Base-by-base conservation (phyloP, 1,284 basidiomycete species). In the Inonotus hispidus region DNA sequence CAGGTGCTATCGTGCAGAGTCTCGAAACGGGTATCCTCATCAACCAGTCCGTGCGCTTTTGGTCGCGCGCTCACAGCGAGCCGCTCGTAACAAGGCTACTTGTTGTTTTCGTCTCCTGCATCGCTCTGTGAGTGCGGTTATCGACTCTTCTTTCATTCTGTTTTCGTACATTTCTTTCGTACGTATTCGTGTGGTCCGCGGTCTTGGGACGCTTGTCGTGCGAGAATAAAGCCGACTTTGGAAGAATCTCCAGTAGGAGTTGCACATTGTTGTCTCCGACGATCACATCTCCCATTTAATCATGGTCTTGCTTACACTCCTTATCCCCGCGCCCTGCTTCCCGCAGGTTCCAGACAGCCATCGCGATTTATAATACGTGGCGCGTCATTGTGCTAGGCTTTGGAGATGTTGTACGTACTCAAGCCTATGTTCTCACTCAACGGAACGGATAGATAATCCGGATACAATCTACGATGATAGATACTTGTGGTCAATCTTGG, bases 31-130 rank as follows among this genome's bases (percentile, higher is more conserved):
- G 71, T 11, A 66, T 71, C 47, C 53, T 72, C 29, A 63, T 71
- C 66, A 68, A 69, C 60, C 71, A 72, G 59, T 68, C 67, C 8
- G 53, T 70, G 45, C 68, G 68, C 2, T 72, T 72, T 61, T 71
- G 70, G 69, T 63, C 66, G 21, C 63, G 67, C 5, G 64, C 66
- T 16, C 66, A 67, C 27, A 57, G 62, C n/a, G 71, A 70, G 53
- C 61, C 62, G 14, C 46, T 23, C 4, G 50, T 66, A 16, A 66
- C 71, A 16, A 65, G 65, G 29, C 45, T 60, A 2, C 59, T 72
- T 21, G 71, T 71, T 13, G 64, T 63, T 10, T 67, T 68, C 25
- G 69, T 69, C 32, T 60, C 62, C 11, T 35, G 27, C 38, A 38
- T 54, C 25, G 69, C 70, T 7, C 62, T 69, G 70, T 71, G 59